These are phyloP conservation scores for Musa acuminata DNA, from an alignment of 176 grass and related monocot genomes.

Conservation along the genomic window DNA sequence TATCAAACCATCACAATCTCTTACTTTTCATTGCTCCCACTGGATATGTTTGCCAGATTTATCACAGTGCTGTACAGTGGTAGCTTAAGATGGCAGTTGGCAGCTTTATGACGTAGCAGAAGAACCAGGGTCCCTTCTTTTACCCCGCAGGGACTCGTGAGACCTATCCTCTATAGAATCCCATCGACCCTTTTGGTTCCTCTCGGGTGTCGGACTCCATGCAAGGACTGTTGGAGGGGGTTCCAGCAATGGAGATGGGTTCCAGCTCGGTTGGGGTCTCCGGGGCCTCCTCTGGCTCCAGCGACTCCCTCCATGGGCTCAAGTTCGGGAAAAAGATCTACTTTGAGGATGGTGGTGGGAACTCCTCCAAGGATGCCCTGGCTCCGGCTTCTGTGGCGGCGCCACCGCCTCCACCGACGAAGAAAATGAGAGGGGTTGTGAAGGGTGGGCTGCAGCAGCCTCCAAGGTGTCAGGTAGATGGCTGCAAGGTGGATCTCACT, in stretches of 20 bases:
- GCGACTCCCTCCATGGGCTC: conserved; percentile 46
- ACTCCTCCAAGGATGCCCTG: conserved; percentile 11
- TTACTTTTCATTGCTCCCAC: neutral
- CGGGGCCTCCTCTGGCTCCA: neutral
- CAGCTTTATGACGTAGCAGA: conserved; percentile 1
- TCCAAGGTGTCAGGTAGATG: conserved; percentile 85
- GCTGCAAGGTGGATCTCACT: conserved; percentile 77
- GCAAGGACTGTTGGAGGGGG: neutral
- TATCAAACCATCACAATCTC: no score
- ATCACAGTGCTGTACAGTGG: neutral
- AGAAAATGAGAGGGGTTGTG: conserved; percentile 42
- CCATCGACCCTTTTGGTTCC: neutral
- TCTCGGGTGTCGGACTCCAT: neutral
- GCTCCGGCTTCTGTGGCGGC: neutral
- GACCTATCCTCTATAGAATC: neutral
- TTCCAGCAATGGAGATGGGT: conserved; percentile 1
- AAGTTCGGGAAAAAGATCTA: conserved; percentile 99
- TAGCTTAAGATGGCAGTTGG: conserved; percentile 10
- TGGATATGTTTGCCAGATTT: neutral
- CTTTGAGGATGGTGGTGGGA: conserved; percentile 53
- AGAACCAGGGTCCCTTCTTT: neutral
- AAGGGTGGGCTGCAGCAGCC: conserved; percentile 21
- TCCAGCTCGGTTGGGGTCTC: conserved; percentile 20
- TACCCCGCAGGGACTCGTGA: neutral
- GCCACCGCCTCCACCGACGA: conserved; percentile 6